These are phyloP conservation scores for Annulohypoxylon bovei DNA, from an alignment of 495 filamentous ascomycete species.

Conservation along the genomic window DNA sequence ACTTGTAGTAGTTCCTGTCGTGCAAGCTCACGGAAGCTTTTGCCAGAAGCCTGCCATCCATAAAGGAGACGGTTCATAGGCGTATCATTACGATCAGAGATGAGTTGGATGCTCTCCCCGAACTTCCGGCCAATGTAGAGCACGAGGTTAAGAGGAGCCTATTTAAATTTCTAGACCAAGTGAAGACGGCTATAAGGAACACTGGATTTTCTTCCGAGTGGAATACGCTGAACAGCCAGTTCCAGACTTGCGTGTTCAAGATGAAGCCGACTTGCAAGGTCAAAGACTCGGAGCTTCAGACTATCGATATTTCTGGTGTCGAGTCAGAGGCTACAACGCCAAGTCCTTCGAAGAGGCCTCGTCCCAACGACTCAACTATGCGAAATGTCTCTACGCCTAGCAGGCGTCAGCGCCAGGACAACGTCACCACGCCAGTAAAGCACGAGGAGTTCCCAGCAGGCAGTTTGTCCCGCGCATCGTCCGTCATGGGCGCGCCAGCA, in stretches of 20 bases:
- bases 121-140: slow-evolving; percentile 63
- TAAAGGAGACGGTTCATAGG: slow-evolving; percentile 65
- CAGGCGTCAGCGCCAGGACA: slow-evolving; percentile 33
- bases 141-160: slow-evolving; percentile 58
- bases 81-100: slow-evolving; percentile 58
- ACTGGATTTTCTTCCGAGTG: slow-evolving; percentile 47
- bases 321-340: slow-evolving; percentile 39
- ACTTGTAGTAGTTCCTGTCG: slow-evolving; percentile 42
- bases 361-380: slow-evolving; percentile 38
- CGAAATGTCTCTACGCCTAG: slow-evolving; percentile 27
- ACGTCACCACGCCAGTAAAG: slow-evolving; percentile 24
- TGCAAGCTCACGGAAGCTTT: slow-evolving; percentile 42
- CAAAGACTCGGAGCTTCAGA: slow-evolving; percentile 42
- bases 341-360: slow-evolving; percentile 38
- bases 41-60: slow-evolving; percentile 60
- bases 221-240: slow-evolving; percentile 47
- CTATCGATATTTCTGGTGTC: slow-evolving; percentile 44
- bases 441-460: slow-evolving; percentile 23
- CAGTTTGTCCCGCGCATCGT: slow-evolving; percentile 24
- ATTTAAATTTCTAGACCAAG: slow-evolving; percentile 50
- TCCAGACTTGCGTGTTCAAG: slow-evolving; percentile 48
- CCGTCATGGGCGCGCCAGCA: slow-evolving; percentile 7
- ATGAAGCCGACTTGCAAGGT: slow-evolving; percentile 58
- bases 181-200: slow-evolving; percentile 48
- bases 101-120: slow-evolving; percentile 62